Conservation (phyloP, 768 basidiomycete species). For the Collybia nuda region DNA sequence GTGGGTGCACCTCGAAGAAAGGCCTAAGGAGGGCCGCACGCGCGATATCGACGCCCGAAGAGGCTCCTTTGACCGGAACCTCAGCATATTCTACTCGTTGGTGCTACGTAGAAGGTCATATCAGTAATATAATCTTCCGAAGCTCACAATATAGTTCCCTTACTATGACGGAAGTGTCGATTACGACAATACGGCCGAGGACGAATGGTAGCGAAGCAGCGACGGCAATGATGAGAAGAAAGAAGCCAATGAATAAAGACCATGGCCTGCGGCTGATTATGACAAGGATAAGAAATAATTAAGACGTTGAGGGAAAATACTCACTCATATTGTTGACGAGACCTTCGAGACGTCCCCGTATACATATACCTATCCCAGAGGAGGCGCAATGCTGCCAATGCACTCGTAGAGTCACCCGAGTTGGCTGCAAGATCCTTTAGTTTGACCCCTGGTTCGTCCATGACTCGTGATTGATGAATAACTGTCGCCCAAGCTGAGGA, state of each 20-base stretch:
- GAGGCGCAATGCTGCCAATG: slow-evolving; percentile 27
- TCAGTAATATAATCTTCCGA: background rate
- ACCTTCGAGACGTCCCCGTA: slow-evolving; percentile 28
- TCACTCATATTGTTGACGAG: slow-evolving; percentile 35
- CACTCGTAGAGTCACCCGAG: slow-evolving; percentile 27
- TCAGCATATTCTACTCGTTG: slow-evolving; percentile 32
- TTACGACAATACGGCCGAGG: slow-evolving; percentile 35
- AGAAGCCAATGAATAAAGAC: slow-evolving; percentile 34
- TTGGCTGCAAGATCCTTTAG: slow-evolving; percentile 34
- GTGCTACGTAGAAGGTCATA: slow-evolving; percentile 22
- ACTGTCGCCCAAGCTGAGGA: slow-evolving; percentile 41
- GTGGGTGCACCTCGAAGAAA: slow-evolving; percentile 25
- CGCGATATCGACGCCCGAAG: slow-evolving; percentile 31
- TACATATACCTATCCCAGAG: slow-evolving; percentile 34
- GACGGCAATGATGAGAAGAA: slow-evolving; percentile 27
- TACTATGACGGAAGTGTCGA: slow-evolving; percentile 28
- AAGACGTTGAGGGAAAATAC: slow-evolving; percentile 7
- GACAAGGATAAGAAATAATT: background rate
- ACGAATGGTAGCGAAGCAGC: slow-evolving; percentile 31
- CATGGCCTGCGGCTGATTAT: slow-evolving; percentile 31
- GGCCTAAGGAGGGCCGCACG: slow-evolving; percentile 23
- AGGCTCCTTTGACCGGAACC: slow-evolving; percentile 31
- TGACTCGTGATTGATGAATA: slow-evolving; percentile 36
- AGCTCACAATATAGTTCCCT: too few relatives aligned
- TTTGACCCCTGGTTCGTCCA: slow-evolving; percentile 28